Evolutionary conservation across 768 basidiomycete genomes (phyloP).

Genomic region (Auriscalpium orientale): DNA sequence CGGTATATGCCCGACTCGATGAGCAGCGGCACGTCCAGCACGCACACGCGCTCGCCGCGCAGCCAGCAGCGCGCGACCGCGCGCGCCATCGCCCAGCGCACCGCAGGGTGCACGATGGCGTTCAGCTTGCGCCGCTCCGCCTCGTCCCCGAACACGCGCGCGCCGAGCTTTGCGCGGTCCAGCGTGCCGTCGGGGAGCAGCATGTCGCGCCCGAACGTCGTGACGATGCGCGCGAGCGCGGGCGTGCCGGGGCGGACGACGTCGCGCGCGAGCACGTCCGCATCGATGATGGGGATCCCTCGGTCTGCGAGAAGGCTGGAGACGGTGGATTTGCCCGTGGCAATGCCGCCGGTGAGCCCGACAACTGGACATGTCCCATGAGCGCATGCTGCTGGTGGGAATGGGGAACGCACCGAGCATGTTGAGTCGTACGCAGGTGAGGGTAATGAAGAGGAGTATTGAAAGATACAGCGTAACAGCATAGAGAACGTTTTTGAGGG

Average conservation of each 20-base stretch:
- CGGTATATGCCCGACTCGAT: conserved; percentile 84
- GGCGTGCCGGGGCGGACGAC: conserved; percentile 81
- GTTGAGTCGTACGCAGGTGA: too few relatives aligned
- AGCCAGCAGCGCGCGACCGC: conserved; percentile 66
- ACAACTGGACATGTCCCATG: conserved; percentile 47
- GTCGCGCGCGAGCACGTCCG: conserved; percentile 80
- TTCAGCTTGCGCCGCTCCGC: conserved; percentile 68
- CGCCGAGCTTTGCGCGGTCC: conserved; percentile 77
- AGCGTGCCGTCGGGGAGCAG: conserved; percentile 63
- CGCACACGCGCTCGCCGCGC: conserved; percentile 65
- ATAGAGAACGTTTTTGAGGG: too few relatives aligned
- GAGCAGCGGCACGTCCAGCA: conserved; percentile 87
- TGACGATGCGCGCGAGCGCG: conserved; percentile 58
- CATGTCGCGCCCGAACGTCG: conserved; percentile 64
- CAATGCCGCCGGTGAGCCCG: conserved; percentile 94
- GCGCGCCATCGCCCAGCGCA: conserved; percentile 71
- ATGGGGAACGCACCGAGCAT: too few relatives aligned
- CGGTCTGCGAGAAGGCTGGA: conserved; percentile 62
- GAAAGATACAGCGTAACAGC: too few relatives aligned
- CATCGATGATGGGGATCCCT: conserved; percentile 81
- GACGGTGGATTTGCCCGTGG: conserved; percentile 94
- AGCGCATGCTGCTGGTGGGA: too few relatives aligned
- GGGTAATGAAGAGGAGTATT: too few relatives aligned
- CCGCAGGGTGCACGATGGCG: conserved; percentile 83
- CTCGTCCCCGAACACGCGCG: conserved; percentile 77